These are phyloP conservation scores for Aspergillus hancockii DNA, from an alignment of 495 filamentous ascomycete species.

Conservation along the genomic window DNA sequence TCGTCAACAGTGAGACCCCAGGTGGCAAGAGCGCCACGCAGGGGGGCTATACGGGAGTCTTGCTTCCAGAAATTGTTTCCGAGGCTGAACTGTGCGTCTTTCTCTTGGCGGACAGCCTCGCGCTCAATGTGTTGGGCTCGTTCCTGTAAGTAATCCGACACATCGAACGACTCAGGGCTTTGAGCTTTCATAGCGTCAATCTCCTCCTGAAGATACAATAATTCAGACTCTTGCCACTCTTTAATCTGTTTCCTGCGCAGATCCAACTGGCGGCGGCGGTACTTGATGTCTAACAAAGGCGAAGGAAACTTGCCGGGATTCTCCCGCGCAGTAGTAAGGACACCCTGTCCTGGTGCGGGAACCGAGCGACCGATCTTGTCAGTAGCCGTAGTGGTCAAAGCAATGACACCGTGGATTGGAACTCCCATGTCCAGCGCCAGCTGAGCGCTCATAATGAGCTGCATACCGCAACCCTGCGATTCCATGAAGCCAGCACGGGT, in stretches of 20 bases:
- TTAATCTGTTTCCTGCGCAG: conserved; percentile 88
- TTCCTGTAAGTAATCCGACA: conserved; percentile 82
- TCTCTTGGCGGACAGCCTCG: conserved; percentile 86
- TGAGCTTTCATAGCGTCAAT: conserved; percentile 87
- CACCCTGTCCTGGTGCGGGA: conserved; percentile 92
- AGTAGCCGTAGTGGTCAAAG: conserved; percentile 92
- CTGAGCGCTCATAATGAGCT: conserved; percentile 96
- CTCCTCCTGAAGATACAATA: conserved; percentile 90
- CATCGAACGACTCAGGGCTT: conserved; percentile 63
- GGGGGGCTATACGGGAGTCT: conserved; percentile 87
- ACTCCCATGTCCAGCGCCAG: conserved; percentile 98
- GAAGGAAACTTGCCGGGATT: conserved; percentile 87
- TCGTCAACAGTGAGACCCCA: conserved; percentile 99
- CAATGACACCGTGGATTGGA: conserved; percentile 93
- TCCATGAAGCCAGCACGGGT: conserved; percentile 99
- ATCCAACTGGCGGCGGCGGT: conserved; percentile 91
- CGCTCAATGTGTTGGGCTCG: conserved; percentile 84
- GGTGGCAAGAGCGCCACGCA: conserved; percentile 91
- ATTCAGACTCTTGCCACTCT: conserved; percentile 92
- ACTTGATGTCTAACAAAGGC: conserved; percentile 93
- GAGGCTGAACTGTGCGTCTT: conserved; percentile 84
- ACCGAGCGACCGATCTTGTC: conserved; percentile 99
- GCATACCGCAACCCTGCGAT: conserved; percentile 96
- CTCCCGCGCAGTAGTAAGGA: conserved; percentile 96
- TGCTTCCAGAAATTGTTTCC: conserved; percentile 99